Conservation (phyloP, 2,329 filamentous ascomycete genomes). For the Verticillium zaregamsianum region DNA sequence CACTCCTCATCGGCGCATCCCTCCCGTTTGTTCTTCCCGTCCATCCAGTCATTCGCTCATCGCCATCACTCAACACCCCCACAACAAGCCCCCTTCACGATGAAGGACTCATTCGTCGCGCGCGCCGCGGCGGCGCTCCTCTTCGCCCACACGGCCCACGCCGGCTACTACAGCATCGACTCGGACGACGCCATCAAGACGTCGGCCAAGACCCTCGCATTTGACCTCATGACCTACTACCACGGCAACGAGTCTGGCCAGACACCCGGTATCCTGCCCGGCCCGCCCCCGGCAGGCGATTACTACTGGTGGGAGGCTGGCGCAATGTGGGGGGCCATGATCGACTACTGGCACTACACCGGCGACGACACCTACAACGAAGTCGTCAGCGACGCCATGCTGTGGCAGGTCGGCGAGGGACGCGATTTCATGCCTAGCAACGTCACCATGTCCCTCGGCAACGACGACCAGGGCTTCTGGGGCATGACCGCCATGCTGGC, state of each 20-base stretch:
- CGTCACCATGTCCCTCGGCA: constrained; percentile 53
- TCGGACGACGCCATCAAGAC: constrained; percentile 34
- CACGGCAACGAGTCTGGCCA: constrained; percentile 45
- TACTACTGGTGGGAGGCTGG: constrained; percentile 76
- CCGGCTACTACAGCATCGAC: neutral
- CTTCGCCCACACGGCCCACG: neutral
- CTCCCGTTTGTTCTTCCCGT: neutral
- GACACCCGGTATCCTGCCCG: constrained; percentile 53
- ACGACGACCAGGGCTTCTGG: constrained; percentile 71
- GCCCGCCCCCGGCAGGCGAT: constrained; percentile 47
- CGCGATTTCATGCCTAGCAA: constrained; percentile 58
- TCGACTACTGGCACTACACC: constrained; percentile 68
- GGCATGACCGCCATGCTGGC: constrained; percentile 64
- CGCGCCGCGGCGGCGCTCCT: neutral
- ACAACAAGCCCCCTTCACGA: neutral
- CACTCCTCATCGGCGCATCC: neutral
- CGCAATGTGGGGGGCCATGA: constrained; percentile 62
- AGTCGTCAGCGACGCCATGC: constrained; percentile 50
- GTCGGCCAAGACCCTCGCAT: constrained; percentile 42
- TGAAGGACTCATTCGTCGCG: neutral
- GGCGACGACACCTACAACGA: constrained; percentile 61
- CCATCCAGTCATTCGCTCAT: neutral
- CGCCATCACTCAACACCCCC: neutral
- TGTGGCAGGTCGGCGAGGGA: constrained; percentile 54
- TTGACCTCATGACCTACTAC: constrained; percentile 48